Evolutionary conservation across 2,329 filamentous ascomycete genomes (phyloP), one percentile per base, ranked within the genome.

Genomic region (Dactylellina haptotyla): DNA sequence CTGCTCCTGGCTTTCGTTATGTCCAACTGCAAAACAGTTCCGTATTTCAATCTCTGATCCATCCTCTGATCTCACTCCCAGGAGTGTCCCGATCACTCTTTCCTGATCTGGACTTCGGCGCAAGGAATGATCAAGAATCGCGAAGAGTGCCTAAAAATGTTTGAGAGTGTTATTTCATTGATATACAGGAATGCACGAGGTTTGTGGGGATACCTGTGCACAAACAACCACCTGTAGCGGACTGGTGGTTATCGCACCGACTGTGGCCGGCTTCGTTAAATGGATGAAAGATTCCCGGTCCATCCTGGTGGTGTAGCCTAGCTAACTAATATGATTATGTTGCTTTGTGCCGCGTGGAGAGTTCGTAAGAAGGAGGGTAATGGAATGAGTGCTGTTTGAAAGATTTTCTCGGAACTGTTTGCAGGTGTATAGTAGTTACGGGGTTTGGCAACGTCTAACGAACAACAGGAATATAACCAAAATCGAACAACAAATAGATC

Each of bases 1-100:
- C 83, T 99, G 95, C 83, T 99, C 95, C 81, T 93, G 91, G 78
- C 94, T 97, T 84, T 99, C 95, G 78, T 94, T 98, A 85, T 99
- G 95, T 77, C 94, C 93, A 80, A 99, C 96, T 78, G 95, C 95
- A 82, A 99, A 99, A 84, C 92, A 94, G 80, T 92, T 96, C 80
- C 92, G 89, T 80, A 99, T 95, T 83, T 96, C 93, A 80, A 96
- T 92, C 82, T 98, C 94, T 80, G 91, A 92, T 82, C 94, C 95
- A 86, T 99, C 95, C 84, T 99, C 95, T 81, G 90, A 95, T 78
- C 95, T 90, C 77, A 90, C 90, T 80, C 95, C 95, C 67, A 99
- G 89, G 65, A 99, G 88, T 73, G 95, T 97, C 79, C 95, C 95
- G 80, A 99, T 99, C 76, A 99, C 95, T 80, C 95, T 91, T 79